Evolutionary conservation across 2,329 filamentous ascomycete genomes (phyloP).

Genomic region (Botryotinia convoluta): DNA sequence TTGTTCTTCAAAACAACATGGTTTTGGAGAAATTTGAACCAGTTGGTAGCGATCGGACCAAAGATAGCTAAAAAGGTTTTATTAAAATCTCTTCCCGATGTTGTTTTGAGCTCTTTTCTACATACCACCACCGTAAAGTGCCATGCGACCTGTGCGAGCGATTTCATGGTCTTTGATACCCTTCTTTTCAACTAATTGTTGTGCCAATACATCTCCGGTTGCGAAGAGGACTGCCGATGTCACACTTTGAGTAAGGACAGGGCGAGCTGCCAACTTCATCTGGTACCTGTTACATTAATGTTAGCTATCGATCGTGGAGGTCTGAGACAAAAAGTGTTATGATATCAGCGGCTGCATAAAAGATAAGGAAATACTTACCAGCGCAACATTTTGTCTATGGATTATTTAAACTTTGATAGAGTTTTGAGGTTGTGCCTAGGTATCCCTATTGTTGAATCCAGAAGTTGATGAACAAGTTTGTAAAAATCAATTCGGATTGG

Average conservation of each 20-base stretch:
- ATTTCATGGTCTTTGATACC: slow-evolving; percentile 75
- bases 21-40: slow-evolving; percentile 66
- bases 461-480: neutral
- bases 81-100: slow-evolving; percentile 3
- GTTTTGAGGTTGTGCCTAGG: neutral
- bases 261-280: slow-evolving; percentile 72
- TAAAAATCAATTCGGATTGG: neutral
- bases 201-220: slow-evolving; percentile 84
- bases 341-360: slow-evolving; percentile 8
- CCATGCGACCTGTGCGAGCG: slow-evolving; percentile 73
- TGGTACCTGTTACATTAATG: slow-evolving; percentile 67
- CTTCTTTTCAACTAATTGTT: slow-evolving; percentile 83
- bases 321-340: neutral
- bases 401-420: neutral
- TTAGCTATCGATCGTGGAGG: slow-evolving; percentile 20
- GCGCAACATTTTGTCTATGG: slow-evolving; percentile 33
- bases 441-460: neutral
- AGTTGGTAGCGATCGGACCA: slow-evolving; percentile 67
- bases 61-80: slow-evolving; percentile 52
- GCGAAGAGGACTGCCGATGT: slow-evolving; percentile 92
- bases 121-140: slow-evolving; percentile 66
- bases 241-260: slow-evolving; percentile 84
- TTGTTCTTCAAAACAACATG: slow-evolving; percentile 56
- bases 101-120: neutral
- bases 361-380: slow-evolving; percentile 30